Conservation (phyloP, 2,329 filamentous ascomycete species). For the Colletotrichum tanaceti region DNA sequence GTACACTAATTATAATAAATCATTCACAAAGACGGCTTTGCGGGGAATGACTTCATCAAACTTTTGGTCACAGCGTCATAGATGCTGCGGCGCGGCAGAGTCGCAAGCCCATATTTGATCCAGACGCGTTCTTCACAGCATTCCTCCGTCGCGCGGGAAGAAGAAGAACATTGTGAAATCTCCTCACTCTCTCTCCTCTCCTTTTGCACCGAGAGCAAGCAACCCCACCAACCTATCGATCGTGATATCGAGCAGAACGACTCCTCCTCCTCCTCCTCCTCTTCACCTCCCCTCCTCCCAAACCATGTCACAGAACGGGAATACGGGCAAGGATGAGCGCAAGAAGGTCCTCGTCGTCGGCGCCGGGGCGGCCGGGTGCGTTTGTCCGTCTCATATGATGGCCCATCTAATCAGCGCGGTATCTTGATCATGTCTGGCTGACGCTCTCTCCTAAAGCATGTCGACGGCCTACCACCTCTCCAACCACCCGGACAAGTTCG, state of each 20-base stretch:
- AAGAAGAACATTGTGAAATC: not conserved
- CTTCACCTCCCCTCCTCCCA: not conserved
- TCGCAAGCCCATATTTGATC: conserved; percentile 28
- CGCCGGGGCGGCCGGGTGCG: conserved; percentile 54
- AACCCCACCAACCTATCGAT: conserved; percentile 3
- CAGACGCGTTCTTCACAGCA: not conserved
- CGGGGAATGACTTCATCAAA: conserved; percentile 36
- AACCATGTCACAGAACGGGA: conserved; percentile 36
- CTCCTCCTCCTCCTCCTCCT: too few relatives aligned
- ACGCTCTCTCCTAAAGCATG: conserved; percentile 50
- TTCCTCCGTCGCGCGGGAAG: too few relatives aligned
- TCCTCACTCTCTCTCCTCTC: not conserved
- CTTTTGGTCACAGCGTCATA: conserved; percentile 38
- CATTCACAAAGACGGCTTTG: conserved; percentile 13
- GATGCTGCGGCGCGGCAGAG: conserved; percentile 19
- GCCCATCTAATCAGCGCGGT: too few relatives aligned
- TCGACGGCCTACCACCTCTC: conserved; percentile 70
- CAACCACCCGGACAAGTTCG: conserved; percentile 68
- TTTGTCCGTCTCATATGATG: not conserved
- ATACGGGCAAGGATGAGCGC: conserved; percentile 27
- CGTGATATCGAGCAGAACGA: conserved; percentile 35
- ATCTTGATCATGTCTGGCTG: too few relatives aligned
- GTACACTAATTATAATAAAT: too few relatives aligned
- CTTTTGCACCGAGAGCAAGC: conserved; percentile 15
- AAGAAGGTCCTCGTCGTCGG: conserved; percentile 56